Evolutionary conservation across 768 basidiomycete genomes (phyloP).

Genomic region (Russula griseocarnosa): DNA sequence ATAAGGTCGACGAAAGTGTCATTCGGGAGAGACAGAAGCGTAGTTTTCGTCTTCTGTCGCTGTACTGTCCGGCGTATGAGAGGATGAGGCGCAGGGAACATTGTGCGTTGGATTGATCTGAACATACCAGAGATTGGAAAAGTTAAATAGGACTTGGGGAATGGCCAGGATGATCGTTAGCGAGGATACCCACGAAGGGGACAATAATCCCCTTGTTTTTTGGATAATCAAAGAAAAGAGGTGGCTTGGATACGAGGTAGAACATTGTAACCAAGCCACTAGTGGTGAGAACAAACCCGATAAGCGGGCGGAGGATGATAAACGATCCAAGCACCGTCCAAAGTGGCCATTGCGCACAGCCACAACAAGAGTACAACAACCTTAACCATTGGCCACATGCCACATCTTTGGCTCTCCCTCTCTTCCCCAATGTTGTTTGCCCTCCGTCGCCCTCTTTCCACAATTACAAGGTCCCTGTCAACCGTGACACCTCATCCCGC

Average conservation of each 20-base stretch:
- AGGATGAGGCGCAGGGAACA: conserved; percentile 5
- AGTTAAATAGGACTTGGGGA: conserved; percentile 17
- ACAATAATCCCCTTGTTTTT: conserved; percentile 24
- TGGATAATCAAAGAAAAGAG: conserved; percentile 10
- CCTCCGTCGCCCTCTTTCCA: conserved; percentile 12
- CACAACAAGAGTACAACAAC: neutral
- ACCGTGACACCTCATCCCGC: conserved; percentile 8
- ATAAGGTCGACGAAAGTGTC: conserved; percentile 27
- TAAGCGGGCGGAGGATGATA: neutral
- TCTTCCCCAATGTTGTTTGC: conserved; percentile 17
- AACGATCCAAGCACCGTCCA: neutral
- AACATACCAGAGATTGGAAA: conserved; percentile 9
- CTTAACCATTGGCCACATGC: conserved; percentile 13
- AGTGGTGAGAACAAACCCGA: conserved; percentile 6
- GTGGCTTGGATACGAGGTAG: neutral
- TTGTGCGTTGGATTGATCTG: conserved; percentile 4
- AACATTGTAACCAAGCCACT: conserved; percentile 14
- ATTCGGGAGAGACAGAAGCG: conserved; percentile 17
- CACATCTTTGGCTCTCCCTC: conserved; percentile 11
- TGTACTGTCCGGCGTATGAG: conserved; percentile 20
- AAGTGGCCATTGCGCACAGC: conserved; percentile 1
- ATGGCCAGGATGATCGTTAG: conserved; percentile 6
- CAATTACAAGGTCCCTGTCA: conserved; percentile 21
- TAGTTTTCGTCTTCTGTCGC: neutral
- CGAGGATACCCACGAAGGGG: conserved; percentile 5